Base-by-base conservation (phyloP, 352 stramenopile genomes). In the Phytophthora vignae region DNA sequence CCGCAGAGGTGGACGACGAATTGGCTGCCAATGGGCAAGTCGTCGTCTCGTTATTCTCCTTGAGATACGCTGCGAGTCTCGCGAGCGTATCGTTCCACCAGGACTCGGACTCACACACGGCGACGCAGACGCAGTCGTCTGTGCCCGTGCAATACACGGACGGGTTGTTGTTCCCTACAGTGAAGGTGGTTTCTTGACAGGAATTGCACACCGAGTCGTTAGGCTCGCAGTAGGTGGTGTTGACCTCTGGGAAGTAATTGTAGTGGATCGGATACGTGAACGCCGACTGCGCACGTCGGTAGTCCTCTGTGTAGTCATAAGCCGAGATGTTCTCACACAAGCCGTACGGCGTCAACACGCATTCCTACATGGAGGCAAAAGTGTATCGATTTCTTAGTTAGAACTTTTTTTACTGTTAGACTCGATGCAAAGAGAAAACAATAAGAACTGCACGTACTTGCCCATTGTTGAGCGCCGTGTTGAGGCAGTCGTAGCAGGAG, bases 401-500 rank as follows among this genome's bases (percentile, higher is more conserved):
- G 14, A 25, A 36, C 1, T 9, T 33, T 10, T 33, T 33, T 33
- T 3, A 17, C 44, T 36, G 27, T 22, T n/a, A 65, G n/a, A 27
- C 21, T 58, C 11, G 25, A 48, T 56, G 52, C 9, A 9, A 12
- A 29, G 10, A 48, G 25, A 57, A 14, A 57, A 40, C 4, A 57
- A 29, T 15, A 66, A 40, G 12, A 64, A 33, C 54, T 29, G 10
- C 25, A 67, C 67, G 19, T 59, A 90, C 82, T 58, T 88, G 67
- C 9, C 71, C 58, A 12, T 55, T 80, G 4, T 63, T 67, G 0
- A 85, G 72, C n/a, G 19, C 42, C 21, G 65, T 68, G 42, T 91
- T 90, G 55, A 91, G 77, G 58, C 84, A 91, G 67, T 90, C 78
- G 55, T 80, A 85, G 71, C 83, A 91, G 19, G 80, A 78, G 29